Conservation (phyloP, 805 yeast species). For the Monosporozyma yasuniensis region DNA sequence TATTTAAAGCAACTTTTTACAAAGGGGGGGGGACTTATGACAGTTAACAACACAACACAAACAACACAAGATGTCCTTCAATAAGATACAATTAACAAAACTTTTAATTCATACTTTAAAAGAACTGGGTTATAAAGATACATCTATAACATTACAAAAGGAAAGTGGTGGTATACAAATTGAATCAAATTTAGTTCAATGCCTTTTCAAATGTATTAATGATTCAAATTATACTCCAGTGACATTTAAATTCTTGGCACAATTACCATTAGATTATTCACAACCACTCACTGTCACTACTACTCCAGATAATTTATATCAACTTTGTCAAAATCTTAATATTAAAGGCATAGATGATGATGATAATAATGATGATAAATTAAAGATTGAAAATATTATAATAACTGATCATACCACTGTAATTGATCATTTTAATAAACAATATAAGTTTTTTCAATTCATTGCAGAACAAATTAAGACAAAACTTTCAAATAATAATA, state of each 20-base stretch:
- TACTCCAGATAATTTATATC: slow-evolving; percentile 5
- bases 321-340: not conserved
- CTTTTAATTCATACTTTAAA: slow-evolving; percentile 41
- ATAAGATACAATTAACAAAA: slow-evolving; percentile 35
- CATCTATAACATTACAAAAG: slow-evolving; percentile 33
- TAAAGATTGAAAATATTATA: not conserved
- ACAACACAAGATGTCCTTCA: slow-evolving; percentile 8
- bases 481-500: too few relatives aligned
- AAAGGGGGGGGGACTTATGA: not conserved
- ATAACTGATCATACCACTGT: not conserved
- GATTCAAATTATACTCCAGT: slow-evolving; percentile 35
- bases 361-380: not conserved
- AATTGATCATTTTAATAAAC: not conserved
- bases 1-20: too few relatives aligned
- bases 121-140: slow-evolving; percentile 39
- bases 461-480: too few relatives aligned
- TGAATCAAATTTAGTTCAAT: slow-evolving; percentile 36
- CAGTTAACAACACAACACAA: not conserved
- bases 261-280: slow-evolving; percentile 21
- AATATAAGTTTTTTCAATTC: too few relatives aligned
- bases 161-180: slow-evolving; percentile 35
- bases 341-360: not conserved
- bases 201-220: slow-evolving; percentile 32
- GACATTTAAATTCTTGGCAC: slow-evolving; percentile 23
- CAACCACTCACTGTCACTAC: slow-evolving; percentile 13